These are phyloP conservation scores for Huntiella decipiens DNA, from an alignment of 2,329 filamentous ascomycete species.

Conservation along the genomic window DNA sequence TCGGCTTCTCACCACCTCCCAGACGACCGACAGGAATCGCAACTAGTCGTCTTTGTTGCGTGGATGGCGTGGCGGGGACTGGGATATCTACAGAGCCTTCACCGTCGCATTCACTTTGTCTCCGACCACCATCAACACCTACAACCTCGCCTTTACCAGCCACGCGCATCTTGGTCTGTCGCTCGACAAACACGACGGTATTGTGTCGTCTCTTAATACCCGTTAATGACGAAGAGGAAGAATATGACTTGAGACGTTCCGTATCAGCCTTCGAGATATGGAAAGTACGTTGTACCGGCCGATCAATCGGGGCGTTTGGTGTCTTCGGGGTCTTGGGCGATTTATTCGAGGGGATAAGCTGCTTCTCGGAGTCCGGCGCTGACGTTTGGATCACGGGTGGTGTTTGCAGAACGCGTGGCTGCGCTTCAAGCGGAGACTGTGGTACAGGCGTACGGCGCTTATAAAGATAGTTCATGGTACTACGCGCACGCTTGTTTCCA, in stretches of 20 bases:
- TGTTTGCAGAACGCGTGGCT: constrained; percentile 11
- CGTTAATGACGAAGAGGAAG: constrained; percentile 2
- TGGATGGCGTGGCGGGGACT: constrained; percentile 9
- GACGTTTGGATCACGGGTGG: constrained; percentile 31
- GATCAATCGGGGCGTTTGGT: constrained; percentile 5
- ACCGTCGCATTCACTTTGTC: not conserved
- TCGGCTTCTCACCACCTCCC: constrained; percentile 16
- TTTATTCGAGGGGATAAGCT: not conserved
- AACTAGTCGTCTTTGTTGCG: constrained; percentile 7
- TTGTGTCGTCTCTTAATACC: constrained; percentile 9
- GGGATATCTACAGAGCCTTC: constrained; percentile 7
- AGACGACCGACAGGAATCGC: constrained; percentile 15
- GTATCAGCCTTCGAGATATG: constrained; percentile 11
- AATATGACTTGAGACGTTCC: constrained; percentile 6
- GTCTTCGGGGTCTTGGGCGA: not conserved
- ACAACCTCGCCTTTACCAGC: not conserved
- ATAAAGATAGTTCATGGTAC: constrained; percentile 34
- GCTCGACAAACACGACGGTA: constrained; percentile 37
- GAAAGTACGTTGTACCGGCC: constrained; percentile 5
- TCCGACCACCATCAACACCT: not conserved
- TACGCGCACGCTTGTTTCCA: constrained; percentile 32
- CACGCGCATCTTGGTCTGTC: constrained; percentile 21
- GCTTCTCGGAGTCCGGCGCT: constrained; percentile 16
- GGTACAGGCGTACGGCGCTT: constrained; percentile 26
- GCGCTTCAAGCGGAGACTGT: constrained; percentile 13